Base-by-base conservation (phyloP, 129 eudicot genomes). In the Dittrichia graveolens region DNA sequence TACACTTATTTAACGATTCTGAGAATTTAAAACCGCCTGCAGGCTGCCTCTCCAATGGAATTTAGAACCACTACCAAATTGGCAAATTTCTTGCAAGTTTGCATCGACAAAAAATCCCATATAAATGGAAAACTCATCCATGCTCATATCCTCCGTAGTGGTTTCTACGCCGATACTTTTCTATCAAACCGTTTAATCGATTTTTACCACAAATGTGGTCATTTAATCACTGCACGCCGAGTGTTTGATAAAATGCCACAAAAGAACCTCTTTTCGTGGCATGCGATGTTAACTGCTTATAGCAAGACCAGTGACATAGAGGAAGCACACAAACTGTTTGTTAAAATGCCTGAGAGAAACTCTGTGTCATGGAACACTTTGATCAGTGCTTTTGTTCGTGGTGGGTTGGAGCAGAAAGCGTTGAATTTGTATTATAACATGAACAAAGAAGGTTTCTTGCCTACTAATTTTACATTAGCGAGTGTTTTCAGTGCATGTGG, bases 401-500 rank as follows among this genome's bases (percentile, higher is more conserved):
- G 65, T 64, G 89, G 95, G 50, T 50, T 45, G 2, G 80, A 80
- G 45, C 43, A 37, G 38, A 75, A 73, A 72, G 96, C 91, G 5
- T 77, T 92, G 78, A 81, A 66, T 53, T 52, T 84, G 78, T 92
- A 81, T 83, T n/a, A 16, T 11, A 37, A 31, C n/a, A 87, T 89
- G 98, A 80, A 79, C 8, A 7, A 10, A 42, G 79, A 67, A 7
- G 95, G 95, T 11, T 86, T 83, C 60, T 69, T 71, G 86, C 93
- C 91, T 2, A 92, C 89, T 6, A 88, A 67, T 75, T 88, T 86
- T 31, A 92, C 97, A 3, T 65, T 92, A 58, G 89, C 93, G 2
- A 92, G 97, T 75, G 90, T 89, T 57, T 80, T 92, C 38, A 87
- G 96, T 71, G 96, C 95, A 3, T 89, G 91, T 78, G 95, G 98